Conservation (phyloP, 805 yeast genomes). For the Candida pini region DNA sequence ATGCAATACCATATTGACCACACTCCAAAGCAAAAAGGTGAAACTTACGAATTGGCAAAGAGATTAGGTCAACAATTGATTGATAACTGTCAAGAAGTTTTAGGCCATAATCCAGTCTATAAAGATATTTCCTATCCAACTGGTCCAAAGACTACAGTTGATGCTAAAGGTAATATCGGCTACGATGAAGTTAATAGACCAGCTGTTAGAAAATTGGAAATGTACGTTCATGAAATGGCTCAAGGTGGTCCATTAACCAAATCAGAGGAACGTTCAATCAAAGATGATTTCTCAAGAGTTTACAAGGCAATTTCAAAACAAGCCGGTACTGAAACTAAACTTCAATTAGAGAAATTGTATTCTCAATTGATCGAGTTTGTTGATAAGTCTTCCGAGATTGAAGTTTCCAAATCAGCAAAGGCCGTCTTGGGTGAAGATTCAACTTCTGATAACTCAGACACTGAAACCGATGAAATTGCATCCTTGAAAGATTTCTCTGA, state of each 20-base stretch:
- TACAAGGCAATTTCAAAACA: slow-evolving; percentile 78
- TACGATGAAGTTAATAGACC: slow-evolving; percentile 86
- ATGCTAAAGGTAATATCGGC: slow-evolving; percentile 78
- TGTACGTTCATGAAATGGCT: slow-evolving; percentile 95
- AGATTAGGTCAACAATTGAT: slow-evolving; percentile 88
- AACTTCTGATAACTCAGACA: slow-evolving; percentile 41
- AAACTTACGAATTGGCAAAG: slow-evolving; percentile 86
- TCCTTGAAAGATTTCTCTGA: slow-evolving; percentile 71
- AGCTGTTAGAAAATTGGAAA: slow-evolving; percentile 89
- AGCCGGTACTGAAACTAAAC: slow-evolving; percentile 60
- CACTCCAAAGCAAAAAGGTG: slow-evolving; percentile 81
- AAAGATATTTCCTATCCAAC: slow-evolving; percentile 93
- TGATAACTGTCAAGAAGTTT: slow-evolving; percentile 89
- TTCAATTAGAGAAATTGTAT: slow-evolving; percentile 67
- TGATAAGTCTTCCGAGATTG: slow-evolving; percentile 65
- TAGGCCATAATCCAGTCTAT: slow-evolving; percentile 78
- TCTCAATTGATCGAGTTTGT: slow-evolving; percentile 65
- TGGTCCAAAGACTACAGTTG: slow-evolving; percentile 88
- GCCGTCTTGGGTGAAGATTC: slow-evolving; percentile 42
- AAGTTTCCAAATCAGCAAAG: slow-evolving; percentile 56
- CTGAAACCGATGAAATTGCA: slow-evolving; percentile 73
- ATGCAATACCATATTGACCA: slow-evolving; percentile 93
- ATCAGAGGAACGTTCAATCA: slow-evolving; percentile 64
- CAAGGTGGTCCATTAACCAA: slow-evolving; percentile 84
- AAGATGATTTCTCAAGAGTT: slow-evolving; percentile 78